Conservation (phyloP, 768 basidiomycete species). For the Mycena maculata region DNA sequence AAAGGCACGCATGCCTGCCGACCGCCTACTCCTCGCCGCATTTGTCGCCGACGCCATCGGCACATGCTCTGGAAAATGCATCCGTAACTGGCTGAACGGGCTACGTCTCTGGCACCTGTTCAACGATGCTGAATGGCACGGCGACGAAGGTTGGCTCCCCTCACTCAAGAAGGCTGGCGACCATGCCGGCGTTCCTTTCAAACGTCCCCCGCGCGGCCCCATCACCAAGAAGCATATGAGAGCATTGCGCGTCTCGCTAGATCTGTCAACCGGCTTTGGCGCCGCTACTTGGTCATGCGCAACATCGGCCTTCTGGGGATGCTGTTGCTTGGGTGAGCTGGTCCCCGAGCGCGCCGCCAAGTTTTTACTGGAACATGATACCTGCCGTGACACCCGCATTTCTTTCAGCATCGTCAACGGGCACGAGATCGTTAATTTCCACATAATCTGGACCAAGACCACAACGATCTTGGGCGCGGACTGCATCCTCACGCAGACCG, state of each 20-base stretch:
- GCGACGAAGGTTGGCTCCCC: not conserved
- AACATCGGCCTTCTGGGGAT: not conserved
- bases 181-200: slow-evolving; percentile 2
- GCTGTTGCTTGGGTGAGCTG: too few relatives aligned
- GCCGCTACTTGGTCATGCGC: not conserved
- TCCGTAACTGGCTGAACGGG: too few relatives aligned
- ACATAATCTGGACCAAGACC: not conserved
- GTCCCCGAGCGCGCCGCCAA: not conserved
- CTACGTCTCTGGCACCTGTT: too few relatives aligned
- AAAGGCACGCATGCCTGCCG: not conserved
- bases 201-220: slow-evolving; percentile 8
- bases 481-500: not conserved
- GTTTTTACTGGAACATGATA: not conserved
- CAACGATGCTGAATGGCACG: too few relatives aligned
- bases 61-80: not conserved
- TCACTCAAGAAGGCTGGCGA: slow-evolving; percentile 1
- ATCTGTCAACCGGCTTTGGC: not conserved
- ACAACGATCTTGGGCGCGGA: too few relatives aligned
- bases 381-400: not conserved
- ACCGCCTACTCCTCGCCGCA: slow-evolving; percentile 8
- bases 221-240: slow-evolving; percentile 8
- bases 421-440: not conserved
- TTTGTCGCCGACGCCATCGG: slow-evolving; percentile 20
- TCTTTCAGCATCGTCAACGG: too few relatives aligned
- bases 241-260: not conserved